Percentiles rank a stretch among this genome's conserved stretches.
Evolutionary conservation across 495 filamentous ascomycete species (phyloP).

Genomic region (Podospora pseudocomata): DNA sequence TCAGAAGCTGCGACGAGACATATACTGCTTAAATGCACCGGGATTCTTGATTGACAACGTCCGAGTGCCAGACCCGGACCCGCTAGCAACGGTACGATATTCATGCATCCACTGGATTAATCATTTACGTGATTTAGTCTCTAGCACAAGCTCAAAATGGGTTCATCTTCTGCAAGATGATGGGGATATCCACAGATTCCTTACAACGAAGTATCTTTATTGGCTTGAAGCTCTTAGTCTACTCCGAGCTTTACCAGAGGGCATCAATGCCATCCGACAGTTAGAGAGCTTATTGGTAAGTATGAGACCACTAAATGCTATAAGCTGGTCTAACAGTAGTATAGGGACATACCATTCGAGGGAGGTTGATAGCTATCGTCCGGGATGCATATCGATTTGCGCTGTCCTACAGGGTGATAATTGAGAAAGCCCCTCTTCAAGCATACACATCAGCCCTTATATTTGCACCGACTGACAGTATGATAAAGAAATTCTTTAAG

Average conservation of each 20-base stretch:
- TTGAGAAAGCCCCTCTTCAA: conserved; percentile 27
- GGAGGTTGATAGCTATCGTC: conserved; percentile 13
- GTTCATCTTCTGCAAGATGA: background rate
- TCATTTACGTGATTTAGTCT: conserved; percentile 28
- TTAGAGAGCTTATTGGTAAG: conserved; percentile 26
- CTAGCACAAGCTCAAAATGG: background rate
- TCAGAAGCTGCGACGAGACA: conserved; percentile 15
- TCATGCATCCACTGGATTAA: conserved; percentile 40
- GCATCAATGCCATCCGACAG: conserved; percentile 21
- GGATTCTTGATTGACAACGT: conserved; percentile 19
- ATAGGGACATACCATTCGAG: conserved; percentile 8
- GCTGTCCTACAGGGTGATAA: conserved; percentile 20
- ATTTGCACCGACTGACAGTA: background rate
- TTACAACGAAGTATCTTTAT: background rate
- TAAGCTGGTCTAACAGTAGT: conserved; percentile 3
- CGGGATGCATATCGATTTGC: conserved; percentile 29
- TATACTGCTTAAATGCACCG: conserved; percentile 17
- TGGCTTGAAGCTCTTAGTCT: conserved; percentile 26
- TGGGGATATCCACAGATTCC: conserved; percentile 7
- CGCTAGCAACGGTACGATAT: conserved; percentile 32
- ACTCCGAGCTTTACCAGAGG: conserved; percentile 27
- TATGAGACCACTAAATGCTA: background rate
- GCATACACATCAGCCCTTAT: conserved; percentile 11
- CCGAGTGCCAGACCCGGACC: conserved; percentile 25
- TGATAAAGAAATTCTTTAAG: conserved; percentile 1